These are phyloP conservation scores for Ceratocystis harringtonii DNA, from an alignment of 2,329 filamentous ascomycete genomes.

Conservation along the genomic window DNA sequence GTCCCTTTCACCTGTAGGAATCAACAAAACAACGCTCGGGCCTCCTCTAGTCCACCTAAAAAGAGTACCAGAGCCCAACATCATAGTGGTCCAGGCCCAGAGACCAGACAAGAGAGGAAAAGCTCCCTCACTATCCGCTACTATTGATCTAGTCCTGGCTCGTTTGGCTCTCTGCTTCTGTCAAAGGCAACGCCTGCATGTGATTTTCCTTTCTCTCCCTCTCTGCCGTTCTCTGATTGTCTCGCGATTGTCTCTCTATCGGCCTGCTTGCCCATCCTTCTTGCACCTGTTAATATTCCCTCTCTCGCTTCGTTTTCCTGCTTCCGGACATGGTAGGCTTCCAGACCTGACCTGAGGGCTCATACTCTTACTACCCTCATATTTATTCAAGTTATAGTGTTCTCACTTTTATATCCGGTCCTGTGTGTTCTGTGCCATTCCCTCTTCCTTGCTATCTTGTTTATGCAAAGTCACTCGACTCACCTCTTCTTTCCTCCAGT, in stretches of 20 bases:
- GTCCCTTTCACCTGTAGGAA: neutral
- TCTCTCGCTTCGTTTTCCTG: neutral
- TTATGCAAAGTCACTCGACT: neutral
- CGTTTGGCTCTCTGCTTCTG: neutral
- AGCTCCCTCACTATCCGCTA: neutral
- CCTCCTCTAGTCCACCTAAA: neutral
- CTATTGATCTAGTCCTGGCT: neutral
- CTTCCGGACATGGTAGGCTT: neutral
- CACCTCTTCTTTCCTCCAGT: neutral
- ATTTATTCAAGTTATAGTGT: neutral
- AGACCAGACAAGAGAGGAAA: neutral
- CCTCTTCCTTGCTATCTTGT: neutral
- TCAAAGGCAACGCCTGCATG: neutral
- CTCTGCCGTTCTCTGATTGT: too few species aligned
- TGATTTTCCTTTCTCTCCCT: neutral
- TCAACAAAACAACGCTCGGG: neutral
- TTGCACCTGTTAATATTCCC: neutral
- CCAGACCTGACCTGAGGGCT: neutral
- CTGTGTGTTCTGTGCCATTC: neutral
- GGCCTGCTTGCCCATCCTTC: neutral
- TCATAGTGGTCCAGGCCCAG: neutral
- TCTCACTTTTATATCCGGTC: neutral
- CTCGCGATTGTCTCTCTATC: neutral
- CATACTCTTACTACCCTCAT: neutral
- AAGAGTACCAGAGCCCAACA: neutral